Percentiles rank a stretch among this genome's conserved stretches.
phyloP scores from a whole-genome alignment of 2,329 filamentous ascomycete species.

The Diplocarpon mali region DNA sequence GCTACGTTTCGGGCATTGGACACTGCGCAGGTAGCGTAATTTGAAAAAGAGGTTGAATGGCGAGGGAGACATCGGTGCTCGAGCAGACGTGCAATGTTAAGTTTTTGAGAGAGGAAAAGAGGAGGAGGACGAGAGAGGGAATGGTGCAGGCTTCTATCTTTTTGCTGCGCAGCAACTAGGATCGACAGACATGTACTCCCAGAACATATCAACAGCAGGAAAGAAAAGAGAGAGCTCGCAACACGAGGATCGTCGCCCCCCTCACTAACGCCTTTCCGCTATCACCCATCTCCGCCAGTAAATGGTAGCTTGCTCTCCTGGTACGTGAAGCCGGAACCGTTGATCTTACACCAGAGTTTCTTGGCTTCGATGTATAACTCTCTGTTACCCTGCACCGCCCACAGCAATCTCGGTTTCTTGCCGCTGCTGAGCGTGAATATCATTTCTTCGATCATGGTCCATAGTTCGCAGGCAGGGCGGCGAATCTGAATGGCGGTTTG shows the following conservation, averaged over 20 bases:
- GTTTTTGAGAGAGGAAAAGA: background rate
- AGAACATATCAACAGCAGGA: background rate
- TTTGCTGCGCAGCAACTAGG: background rate
- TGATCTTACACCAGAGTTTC: constrained; percentile 2
- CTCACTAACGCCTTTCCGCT: background rate
- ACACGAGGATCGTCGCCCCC: background rate
- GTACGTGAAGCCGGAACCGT: constrained; percentile 4
- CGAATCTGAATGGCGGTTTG: background rate
- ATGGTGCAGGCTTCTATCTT: constrained; percentile 1
- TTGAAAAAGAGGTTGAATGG: constrained; percentile 2
- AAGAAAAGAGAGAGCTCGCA: background rate
- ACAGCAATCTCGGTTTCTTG: constrained; percentile 2
- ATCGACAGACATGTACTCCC: background rate
- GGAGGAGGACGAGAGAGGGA: background rate
- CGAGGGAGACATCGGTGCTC: background rate
- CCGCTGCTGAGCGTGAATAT: background rate
- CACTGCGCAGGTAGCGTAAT: background rate
- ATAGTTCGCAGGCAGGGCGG: constrained; percentile 1
- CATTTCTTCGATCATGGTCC: background rate
- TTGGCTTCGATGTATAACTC: constrained; percentile 3
- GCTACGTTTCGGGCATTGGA: background rate
- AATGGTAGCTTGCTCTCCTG: constrained; percentile 1
- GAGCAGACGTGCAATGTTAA: constrained; percentile 1
- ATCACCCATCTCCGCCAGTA: background rate
- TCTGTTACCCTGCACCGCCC: constrained; percentile 1